Conservation (phyloP, 441 rosid species). For the Dalechampia spathulata region DNA sequence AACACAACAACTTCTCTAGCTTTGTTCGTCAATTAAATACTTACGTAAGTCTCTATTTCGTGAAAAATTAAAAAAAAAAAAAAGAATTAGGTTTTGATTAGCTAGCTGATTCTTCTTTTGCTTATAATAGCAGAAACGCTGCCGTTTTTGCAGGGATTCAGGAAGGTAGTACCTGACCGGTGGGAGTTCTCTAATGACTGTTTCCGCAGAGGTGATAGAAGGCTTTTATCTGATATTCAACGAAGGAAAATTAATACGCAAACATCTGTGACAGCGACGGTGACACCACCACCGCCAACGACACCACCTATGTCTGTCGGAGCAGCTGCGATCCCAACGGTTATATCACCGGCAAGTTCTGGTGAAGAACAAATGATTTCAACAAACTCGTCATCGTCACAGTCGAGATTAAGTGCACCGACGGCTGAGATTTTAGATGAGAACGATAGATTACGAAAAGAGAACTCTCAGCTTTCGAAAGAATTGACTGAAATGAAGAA, state of each 20-base stretch:
- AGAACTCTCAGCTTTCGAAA: constrained; percentile 50
- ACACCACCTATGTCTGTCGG: background rate
- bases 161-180: constrained; percentile 88
- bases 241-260: constrained; percentile 53
- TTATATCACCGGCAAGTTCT: constrained; percentile 62
- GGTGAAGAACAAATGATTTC: constrained; percentile 80
- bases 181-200: constrained; percentile 89
- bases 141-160: constrained; percentile 44
- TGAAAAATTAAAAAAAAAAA: too few relatives aligned
- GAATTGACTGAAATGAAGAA: constrained; percentile 62
- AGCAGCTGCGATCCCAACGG: constrained; percentile 23
- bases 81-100: too few relatives aligned
- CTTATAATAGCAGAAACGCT: background rate
- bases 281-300: constrained; percentile 16
- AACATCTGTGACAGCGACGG: constrained; percentile 14
- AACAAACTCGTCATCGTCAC: constrained; percentile 53
- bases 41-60: constrained; percentile 53
- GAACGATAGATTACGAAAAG: constrained; percentile 75
- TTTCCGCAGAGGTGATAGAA: constrained; percentile 69
- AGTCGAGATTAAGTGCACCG: constrained; percentile 25
- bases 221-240: constrained; percentile 68
- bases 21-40: constrained; percentile 97
- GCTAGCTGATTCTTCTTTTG: background rate
- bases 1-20: constrained; percentile 93
- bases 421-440: constrained; percentile 71